Percentiles rank a stretch among this genome's conserved stretches.
Conservation (phyloP, 1,284 basidiomycete species). For the Austroboletus rostrupii region DNA sequence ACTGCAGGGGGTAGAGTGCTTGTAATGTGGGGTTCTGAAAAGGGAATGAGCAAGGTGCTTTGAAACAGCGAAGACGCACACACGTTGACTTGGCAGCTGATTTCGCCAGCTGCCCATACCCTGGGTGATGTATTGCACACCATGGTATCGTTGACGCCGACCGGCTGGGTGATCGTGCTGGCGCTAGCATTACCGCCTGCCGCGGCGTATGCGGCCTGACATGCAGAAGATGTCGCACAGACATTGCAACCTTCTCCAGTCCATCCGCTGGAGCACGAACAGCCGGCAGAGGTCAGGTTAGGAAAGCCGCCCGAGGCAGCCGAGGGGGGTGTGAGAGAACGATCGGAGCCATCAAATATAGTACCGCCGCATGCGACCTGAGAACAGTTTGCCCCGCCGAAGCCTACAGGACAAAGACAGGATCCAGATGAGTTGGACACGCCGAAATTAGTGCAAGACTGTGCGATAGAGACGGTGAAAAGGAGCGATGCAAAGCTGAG, state of each 20-base stretch:
- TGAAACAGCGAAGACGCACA: constrained; percentile 28
- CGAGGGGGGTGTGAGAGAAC: constrained; percentile 42
- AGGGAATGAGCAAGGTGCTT: constrained; percentile 1
- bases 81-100: constrained; percentile 74
- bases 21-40: constrained; percentile 75
- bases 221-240: constrained; percentile 58
- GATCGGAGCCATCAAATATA: constrained; percentile 66
- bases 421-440: constrained; percentile 40
- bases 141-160: constrained; percentile 53
- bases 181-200: constrained; percentile 35
- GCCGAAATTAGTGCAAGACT: constrained; percentile 73
- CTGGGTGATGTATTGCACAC: constrained; percentile 57
- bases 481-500: constrained; percentile 13
- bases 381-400: constrained; percentile 67
- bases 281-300: constrained; percentile 60
- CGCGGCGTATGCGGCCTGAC: constrained; percentile 51
- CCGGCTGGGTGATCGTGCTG: constrained; percentile 13
- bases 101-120: constrained; percentile 65
- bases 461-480: constrained; percentile 32
- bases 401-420: constrained; percentile 76
- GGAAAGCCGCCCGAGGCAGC: constrained; percentile 43
- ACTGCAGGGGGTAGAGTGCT: constrained; percentile 61
- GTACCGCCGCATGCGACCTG: constrained; percentile 74
- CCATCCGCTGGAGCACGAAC: constrained; percentile 72
- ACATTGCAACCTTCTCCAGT: constrained; percentile 76